Evolutionary conservation across 2,329 filamentous ascomycete genomes (phyloP).

Genomic region (Rhinocladiella mackenziei): DNA sequence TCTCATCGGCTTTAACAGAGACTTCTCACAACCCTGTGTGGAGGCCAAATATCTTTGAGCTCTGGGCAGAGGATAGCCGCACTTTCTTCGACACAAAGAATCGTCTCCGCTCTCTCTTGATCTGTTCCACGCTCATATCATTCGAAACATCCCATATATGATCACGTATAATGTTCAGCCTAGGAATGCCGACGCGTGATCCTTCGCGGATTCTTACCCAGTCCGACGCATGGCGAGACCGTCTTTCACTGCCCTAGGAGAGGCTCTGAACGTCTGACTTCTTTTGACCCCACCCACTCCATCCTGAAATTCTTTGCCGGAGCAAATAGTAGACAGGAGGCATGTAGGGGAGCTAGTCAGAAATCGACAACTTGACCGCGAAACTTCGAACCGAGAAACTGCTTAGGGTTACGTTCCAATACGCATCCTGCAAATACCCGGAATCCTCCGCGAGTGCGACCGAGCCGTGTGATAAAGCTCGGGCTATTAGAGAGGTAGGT

Average conservation of each 20-base stretch:
- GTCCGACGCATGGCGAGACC: constrained; percentile 44
- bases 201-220: constrained; percentile 38
- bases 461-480: constrained; percentile 59
- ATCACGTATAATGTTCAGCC: constrained; percentile 58
- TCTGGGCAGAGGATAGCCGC: constrained; percentile 21
- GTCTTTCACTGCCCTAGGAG: constrained; percentile 38
- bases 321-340: constrained; percentile 30
- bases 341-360: constrained; percentile 58
- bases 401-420: constrained; percentile 98
- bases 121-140: constrained; percentile 38
- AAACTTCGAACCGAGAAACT: constrained; percentile 67
- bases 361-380: constrained; percentile 66
- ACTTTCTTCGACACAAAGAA: constrained; percentile 20
- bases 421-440: constrained; percentile 54
- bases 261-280: constrained; percentile 47
- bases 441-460: constrained; percentile 43
- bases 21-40: constrained; percentile 23
- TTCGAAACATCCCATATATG: constrained; percentile 54
- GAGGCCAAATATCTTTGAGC: constrained; percentile 18
- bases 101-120: constrained; percentile 49
- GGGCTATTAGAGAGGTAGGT: constrained; percentile 49
- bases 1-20: constrained; percentile 15
- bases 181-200: constrained; percentile 53
- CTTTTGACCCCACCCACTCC: constrained; percentile 39
- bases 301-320: constrained; percentile 35